Evolutionary conservation across 1,284 basidiomycete genomes (phyloP).

Genomic region (Apiotrichum sp.): DNA sequence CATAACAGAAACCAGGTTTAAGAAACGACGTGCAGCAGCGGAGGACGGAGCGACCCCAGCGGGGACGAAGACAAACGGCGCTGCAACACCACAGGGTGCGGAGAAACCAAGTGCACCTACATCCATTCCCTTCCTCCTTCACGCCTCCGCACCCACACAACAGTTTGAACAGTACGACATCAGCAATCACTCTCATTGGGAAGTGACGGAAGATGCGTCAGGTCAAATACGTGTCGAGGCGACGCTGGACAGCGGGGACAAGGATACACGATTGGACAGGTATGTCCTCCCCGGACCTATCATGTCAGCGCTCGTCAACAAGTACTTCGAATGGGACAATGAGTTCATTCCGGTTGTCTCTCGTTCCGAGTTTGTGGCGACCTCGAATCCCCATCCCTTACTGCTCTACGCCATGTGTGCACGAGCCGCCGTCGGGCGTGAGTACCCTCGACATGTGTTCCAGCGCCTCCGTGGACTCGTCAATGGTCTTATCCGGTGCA

Average conservation of each 20-base stretch:
- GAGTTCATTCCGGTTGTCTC: conserved; percentile 84
- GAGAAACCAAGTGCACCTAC: conserved; percentile 7
- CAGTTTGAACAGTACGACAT: conserved; percentile 82
- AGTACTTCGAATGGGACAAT: conserved; percentile 78
- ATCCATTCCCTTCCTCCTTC: conserved; percentile 71
- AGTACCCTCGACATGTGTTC: conserved; percentile 75
- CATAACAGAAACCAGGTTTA: conserved; percentile 96
- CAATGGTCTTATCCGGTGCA: conserved; percentile 76
- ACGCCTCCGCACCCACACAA: conserved; percentile 75
- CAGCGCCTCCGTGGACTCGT: conserved; percentile 76
- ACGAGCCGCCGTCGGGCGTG: conserved; percentile 75
- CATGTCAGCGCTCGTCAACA: conserved; percentile 77
- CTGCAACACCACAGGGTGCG: neutral
- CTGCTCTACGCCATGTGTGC: conserved; percentile 89
- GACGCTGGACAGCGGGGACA: conserved; percentile 41
- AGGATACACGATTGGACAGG: conserved; percentile 24
- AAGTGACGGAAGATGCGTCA: conserved; percentile 69
- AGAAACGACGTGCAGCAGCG: conserved; percentile 79
- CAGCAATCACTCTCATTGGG: conserved; percentile 74
- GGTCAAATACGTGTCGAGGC: conserved; percentile 82
- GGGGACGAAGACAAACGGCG: neutral
- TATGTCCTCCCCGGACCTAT: conserved; percentile 58
- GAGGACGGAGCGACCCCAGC: conserved; percentile 6
- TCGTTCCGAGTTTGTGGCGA: conserved; percentile 71
- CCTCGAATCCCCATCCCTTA: conserved; percentile 49